Evolutionary conservation across 2,329 filamentous ascomycete species (phyloP).

Genomic region (Xylaria sp.): DNA sequence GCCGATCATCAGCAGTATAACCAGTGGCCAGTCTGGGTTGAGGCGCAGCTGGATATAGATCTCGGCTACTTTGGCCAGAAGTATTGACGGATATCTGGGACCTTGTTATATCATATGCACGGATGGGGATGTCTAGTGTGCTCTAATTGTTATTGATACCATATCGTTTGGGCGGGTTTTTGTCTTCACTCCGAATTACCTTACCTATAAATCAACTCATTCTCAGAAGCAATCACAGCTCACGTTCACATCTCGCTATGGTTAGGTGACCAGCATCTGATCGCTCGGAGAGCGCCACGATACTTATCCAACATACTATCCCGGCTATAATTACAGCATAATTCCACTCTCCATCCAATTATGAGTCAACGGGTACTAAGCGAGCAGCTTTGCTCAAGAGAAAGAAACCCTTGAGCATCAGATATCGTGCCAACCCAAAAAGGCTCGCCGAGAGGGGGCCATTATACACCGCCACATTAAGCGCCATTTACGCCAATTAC

Average conservation of each 20-base stretch:
- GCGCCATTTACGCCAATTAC: slow-evolving; percentile 5
- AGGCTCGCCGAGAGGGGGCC: slow-evolving; percentile 1
- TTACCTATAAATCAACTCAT: slow-evolving; percentile 14
- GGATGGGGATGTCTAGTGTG: neutral
- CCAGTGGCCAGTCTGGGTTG: slow-evolving; percentile 66
- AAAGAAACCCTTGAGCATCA: slow-evolving; percentile 3
- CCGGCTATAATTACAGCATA: slow-evolving; percentile 4
- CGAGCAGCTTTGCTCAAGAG: neutral
- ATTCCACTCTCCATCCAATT: too few species aligned
- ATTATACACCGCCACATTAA: slow-evolving; percentile 28
- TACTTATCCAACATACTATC: slow-evolving; percentile 1
- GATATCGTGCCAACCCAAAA: slow-evolving; percentile 1
- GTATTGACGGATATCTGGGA: slow-evolving; percentile 17
- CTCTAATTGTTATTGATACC: slow-evolving; percentile 25
- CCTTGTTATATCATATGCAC: slow-evolving; percentile 5
- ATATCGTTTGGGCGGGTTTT: slow-evolving; percentile 12
- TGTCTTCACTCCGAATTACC: slow-evolving; percentile 1
- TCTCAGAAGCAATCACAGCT: slow-evolving; percentile 6
- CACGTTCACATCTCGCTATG: neutral
- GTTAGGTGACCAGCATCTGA: neutral
- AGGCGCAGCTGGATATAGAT: slow-evolving; percentile 60
- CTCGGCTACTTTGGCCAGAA: slow-evolving; percentile 58
- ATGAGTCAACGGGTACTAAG: slow-evolving; percentile 8
- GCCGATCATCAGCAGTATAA: slow-evolving; percentile 60
- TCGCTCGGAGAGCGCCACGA: neutral